A percentile compares a stretch with the other conserved stretches of the same genome.
phyloP scores from a whole-genome alignment of 2,329 filamentous ascomycete species.

The Chlorencoelia australis region DNA sequence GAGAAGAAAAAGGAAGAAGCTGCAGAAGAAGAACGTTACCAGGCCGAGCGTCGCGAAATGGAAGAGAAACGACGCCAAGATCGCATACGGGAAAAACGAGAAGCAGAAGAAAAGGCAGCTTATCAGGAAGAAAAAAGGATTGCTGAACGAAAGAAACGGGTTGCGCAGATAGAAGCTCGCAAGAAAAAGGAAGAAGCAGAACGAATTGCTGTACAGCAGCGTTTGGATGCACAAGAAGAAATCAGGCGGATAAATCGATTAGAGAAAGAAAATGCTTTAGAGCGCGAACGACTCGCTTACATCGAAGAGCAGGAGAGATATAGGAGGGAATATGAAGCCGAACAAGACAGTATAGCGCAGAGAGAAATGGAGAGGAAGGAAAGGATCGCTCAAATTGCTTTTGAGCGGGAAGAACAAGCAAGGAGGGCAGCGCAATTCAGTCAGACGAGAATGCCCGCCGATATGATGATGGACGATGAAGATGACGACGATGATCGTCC shows the following conservation, averaged over 20 bases:
- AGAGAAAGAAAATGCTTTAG: conserved; percentile 3
- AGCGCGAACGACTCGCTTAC: no score
- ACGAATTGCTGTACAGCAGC: background rate
- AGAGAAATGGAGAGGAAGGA: no score
- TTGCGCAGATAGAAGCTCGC: conserved; percentile 1
- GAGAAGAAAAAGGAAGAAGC: conserved; percentile 5
- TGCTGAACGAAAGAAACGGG: background rate
- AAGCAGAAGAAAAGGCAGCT: conserved; percentile 4
- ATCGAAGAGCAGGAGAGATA: no score
- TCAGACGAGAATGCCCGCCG: no score
- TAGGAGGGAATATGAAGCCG: no score
- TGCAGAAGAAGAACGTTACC: conserved; percentile 1
- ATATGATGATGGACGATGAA: no score
- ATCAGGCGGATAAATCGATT: conserved; percentile 2
- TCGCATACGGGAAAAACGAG: background rate
- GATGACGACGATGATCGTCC: conserved; percentile 5
- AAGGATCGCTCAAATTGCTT: no score
- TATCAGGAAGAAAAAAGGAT: background rate
- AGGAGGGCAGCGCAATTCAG: no score
- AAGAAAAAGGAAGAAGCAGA: conserved; percentile 3
- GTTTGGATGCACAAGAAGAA: conserved; percentile 2
- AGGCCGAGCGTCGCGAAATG: conserved; percentile 1
- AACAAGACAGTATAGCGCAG: no score
- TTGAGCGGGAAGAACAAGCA: no score
- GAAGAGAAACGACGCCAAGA: conserved; percentile 1